These are phyloP conservation scores for Pyricularia sp. DNA, from an alignment of 2,329 filamentous ascomycete genomes.

Conservation along the genomic window DNA sequence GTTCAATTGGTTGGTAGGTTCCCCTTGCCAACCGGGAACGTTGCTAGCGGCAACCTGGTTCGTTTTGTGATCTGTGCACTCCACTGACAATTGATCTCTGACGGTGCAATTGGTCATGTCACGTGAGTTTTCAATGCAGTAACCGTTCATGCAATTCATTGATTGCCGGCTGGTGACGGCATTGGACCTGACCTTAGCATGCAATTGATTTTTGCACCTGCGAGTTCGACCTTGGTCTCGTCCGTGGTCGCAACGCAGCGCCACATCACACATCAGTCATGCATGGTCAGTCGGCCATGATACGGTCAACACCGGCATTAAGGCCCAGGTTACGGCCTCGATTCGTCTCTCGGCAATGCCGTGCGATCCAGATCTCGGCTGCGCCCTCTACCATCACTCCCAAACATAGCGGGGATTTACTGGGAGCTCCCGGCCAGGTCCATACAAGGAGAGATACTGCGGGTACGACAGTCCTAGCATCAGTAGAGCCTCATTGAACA, in stretches of 20 bases:
- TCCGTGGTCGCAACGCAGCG: background rate
- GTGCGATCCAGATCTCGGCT: conserved; percentile 50
- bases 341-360: conserved; percentile 41
- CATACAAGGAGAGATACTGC: conserved; percentile 29
- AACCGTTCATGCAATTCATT: background rate
- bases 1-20: background rate
- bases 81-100: background rate
- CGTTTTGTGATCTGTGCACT: background rate
- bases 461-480: conserved; percentile 23
- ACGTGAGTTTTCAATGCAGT: no score
- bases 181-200: background rate
- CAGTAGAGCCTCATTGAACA: background rate
- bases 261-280: conserved; percentile 18
- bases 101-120: background rate
- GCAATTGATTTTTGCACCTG: background rate
- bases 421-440: conserved; percentile 33
- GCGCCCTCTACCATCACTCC: conserved; percentile 44
- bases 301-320: conserved; percentile 21
- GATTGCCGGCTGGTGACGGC: background rate
- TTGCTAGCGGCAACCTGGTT: conserved; percentile 1
- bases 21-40: background rate
- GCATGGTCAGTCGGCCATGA: conserved; percentile 28
- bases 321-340: conserved; percentile 13
- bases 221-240: background rate
- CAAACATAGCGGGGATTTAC: conserved; percentile 37